Evolutionary conservation across 1,284 basidiomycete species (phyloP), one percentile per base, ranked within the genome.

Genomic region (Cutaneotrichosporon sp.): DNA sequence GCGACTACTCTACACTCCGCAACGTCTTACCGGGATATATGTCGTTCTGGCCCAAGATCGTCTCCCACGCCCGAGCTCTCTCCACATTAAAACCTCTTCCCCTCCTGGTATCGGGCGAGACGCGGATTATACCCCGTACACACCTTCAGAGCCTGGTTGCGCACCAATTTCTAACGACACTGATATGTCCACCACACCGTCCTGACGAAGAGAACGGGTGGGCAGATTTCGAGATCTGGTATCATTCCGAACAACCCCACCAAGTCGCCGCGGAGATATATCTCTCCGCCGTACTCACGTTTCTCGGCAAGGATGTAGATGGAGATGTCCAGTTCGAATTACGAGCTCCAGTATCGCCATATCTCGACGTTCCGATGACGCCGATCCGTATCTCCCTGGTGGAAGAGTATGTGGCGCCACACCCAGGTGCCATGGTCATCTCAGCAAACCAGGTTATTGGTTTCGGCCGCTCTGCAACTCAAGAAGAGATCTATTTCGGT

Each of bases 391-490:
- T 52, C 8, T 11, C 31, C 8, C 50, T 13, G 8, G 4, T 40
- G 36, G 55, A 56, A 8, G 18, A 26, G 38, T 32, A 26, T n/a
- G 42, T 38, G 2, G 52, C 13, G 4, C 52, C 52, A 31, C 36
- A 40, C 3, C 10, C 36, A 14, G 58, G 46, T 21, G 58, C 58
- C 32, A n/a, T 51, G 16, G 47, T 59, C 32, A 46, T 59, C 9
- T 30, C 58, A 4, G 58, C 58, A 31, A 59, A 59, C 58, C 50
- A 59, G 58, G 40, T 59, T 10, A 51, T 59, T 22, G 58, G 58
- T 9, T 59, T 59, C 31, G 58, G 58, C 46, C 30, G 30, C 5
- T 49, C 47, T 18, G 58, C 58, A 21, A 59, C 58, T 6, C 47
- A 38, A 32, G 58, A 59, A 22, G 58, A 59, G 26, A 10, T 59